Conservation (phyloP, 257 asterid species). For the Thymus mandschuricus region DNA sequence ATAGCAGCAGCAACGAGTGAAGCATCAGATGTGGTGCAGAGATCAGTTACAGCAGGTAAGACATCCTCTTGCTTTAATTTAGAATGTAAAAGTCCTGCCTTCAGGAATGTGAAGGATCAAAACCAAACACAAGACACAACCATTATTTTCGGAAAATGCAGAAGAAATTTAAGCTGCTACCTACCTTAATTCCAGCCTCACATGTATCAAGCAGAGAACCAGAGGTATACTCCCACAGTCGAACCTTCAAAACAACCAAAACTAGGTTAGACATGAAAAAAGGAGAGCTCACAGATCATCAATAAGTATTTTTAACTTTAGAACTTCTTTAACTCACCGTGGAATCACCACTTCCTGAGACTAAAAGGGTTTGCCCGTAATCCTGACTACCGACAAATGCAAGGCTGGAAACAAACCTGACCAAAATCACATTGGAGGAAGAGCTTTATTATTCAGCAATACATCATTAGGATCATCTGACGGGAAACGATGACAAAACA, state of each 20-base stretch:
- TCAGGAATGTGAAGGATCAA: constrained; percentile 40
- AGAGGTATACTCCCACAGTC: constrained; percentile 79
- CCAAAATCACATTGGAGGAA: constrained; percentile 27
- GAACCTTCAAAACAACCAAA: constrained; percentile 58
- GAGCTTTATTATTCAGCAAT: constrained; percentile 12
- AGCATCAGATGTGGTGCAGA: constrained; percentile 65
- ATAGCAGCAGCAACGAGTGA: constrained; percentile 74
- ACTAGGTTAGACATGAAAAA: constrained; percentile 27
- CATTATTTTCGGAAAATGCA: not conserved
- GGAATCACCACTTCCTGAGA: constrained; percentile 98
- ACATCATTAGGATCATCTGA: not conserved
- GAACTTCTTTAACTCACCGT: constrained; percentile 65
- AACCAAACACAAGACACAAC: constrained; percentile 16
- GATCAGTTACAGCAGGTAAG: constrained; percentile 69
- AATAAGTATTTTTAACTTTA: not conserved
- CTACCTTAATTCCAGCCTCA: constrained; percentile 66
- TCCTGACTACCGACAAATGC: constrained; percentile 60
- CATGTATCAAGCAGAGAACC: constrained; percentile 93
- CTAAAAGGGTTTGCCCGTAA: constrained; percentile 54
- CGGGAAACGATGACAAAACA: not conserved
- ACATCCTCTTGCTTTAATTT: constrained; percentile 50
- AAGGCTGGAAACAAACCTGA: constrained; percentile 87
- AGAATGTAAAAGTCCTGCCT: constrained; percentile 63
- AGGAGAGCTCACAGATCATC: not conserved
- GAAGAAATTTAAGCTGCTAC: constrained; percentile 38